A percentile compares a stretch with the other conserved stretches of the same genome.
Evolutionary conservation across 2,329 filamentous ascomycete species (phyloP).

Genomic region (Iodosphaeria phyllophila): DNA sequence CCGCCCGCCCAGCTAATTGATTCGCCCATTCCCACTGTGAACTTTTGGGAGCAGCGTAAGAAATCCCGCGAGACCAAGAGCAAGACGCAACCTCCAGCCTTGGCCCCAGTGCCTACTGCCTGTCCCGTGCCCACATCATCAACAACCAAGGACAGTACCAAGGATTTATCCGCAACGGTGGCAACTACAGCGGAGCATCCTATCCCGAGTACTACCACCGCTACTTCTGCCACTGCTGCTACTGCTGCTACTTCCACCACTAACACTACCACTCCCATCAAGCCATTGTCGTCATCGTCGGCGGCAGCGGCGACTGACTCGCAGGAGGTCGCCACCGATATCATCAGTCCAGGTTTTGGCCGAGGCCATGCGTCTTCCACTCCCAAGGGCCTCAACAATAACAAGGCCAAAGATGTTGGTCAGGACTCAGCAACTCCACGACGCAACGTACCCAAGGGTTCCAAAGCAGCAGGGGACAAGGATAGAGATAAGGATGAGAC

Average conservation of each 20-base stretch:
- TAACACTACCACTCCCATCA: slow-evolving; percentile 4
- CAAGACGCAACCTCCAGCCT: slow-evolving; percentile 1
- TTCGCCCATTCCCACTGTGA: slow-evolving; percentile 67
- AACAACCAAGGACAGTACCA: too few relatives aligned
- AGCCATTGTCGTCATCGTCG: too few relatives aligned
- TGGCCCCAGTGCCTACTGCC: slow-evolving; percentile 15
- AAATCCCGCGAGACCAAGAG: slow-evolving; percentile 1
- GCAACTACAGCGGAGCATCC: too few relatives aligned
- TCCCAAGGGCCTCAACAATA: slow-evolving; percentile 17
- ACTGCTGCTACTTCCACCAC: slow-evolving; percentile 21
- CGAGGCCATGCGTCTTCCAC: slow-evolving; percentile 1
- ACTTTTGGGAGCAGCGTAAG: slow-evolving; percentile 64
- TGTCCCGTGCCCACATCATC: too few relatives aligned
- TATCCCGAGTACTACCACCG: too few relatives aligned
- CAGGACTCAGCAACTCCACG: slow-evolving; percentile 21
- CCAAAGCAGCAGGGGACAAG: slow-evolving; percentile 24
- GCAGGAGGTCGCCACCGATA: slow-evolving; percentile 3
- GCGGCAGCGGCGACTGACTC: slow-evolving; percentile 8
- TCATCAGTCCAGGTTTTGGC: slow-evolving; percentile 4
- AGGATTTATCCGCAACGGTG: too few relatives aligned
- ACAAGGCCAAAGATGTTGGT: slow-evolving; percentile 19
- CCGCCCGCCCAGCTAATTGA: slow-evolving; percentile 66
- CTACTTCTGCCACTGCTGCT: too few relatives aligned
- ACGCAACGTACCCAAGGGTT: slow-evolving; percentile 24
- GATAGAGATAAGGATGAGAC: too few relatives aligned